Percentiles rank a stretch among this genome's conserved stretches.
Evolutionary conservation across 306 rosid genomes (phyloP).

Genomic region (Dalbergia oliveri): DNA sequence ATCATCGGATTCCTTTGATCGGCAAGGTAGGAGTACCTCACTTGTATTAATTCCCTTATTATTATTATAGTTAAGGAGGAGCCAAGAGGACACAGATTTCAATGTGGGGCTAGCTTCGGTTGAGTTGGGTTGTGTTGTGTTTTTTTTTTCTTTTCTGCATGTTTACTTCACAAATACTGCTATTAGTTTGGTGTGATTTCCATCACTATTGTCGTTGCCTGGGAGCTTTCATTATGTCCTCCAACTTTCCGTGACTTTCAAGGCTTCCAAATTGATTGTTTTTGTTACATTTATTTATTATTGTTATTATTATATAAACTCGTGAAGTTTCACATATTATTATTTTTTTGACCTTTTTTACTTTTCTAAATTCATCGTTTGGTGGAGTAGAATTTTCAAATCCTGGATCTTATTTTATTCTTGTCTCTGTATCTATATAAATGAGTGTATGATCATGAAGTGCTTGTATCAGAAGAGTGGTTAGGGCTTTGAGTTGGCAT

Average conservation of each 20-base stretch:
- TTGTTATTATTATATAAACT: background rate
- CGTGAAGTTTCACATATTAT: background rate
- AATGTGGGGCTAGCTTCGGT: conserved; percentile 24
- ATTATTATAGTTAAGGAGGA: too few species aligned
- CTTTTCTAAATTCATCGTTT: conserved; percentile 14
- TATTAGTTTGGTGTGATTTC: conserved; percentile 50
- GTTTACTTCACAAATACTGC: conserved; percentile 8
- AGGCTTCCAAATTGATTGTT: conserved; percentile 38
- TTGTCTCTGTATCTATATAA: conserved; percentile 45
- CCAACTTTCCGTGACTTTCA: conserved; percentile 61
- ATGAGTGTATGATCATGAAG: conserved; percentile 38
- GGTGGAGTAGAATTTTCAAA: conserved; percentile 40
- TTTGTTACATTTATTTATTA: background rate
- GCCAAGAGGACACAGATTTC: conserved; percentile 21
- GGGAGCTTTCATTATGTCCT: conserved; percentile 53
- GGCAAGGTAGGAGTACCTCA: background rate
- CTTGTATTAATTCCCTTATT: background rate
- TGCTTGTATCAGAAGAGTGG: conserved; percentile 43
- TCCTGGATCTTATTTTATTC: conserved; percentile 1
- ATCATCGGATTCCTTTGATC: background rate
- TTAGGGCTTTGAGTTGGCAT: conserved; percentile 51
- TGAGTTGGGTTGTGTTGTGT: background rate
- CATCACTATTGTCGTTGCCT: conserved; percentile 49
- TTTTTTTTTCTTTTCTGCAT: conserved; percentile 9
- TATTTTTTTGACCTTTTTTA: background rate